Conservation (phyloP, 1,139 yeast species). For the Taphrina betulina region DNA sequence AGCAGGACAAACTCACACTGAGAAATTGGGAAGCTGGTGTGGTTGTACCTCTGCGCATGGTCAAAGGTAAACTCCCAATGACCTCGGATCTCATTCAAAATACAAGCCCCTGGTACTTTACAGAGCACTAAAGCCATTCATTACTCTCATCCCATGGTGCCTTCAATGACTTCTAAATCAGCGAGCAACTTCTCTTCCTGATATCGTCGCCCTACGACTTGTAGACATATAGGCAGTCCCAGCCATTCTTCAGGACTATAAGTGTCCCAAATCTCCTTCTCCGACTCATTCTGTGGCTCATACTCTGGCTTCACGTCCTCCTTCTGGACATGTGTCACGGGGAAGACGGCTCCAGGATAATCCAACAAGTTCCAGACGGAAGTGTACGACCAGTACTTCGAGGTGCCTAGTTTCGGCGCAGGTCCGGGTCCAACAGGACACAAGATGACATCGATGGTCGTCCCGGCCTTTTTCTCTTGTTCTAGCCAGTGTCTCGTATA, state of each 20-base stretch:
- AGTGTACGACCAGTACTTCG: slow-evolving; percentile 59
- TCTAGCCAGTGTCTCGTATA: slow-evolving; percentile 45
- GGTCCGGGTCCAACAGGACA: slow-evolving; percentile 70
- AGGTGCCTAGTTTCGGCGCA: slow-evolving; percentile 65
- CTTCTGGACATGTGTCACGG: slow-evolving; percentile 52
- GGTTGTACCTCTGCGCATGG: slow-evolving; percentile 23
- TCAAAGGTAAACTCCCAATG: not conserved
- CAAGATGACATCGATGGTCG: slow-evolving; percentile 59
- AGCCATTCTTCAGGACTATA: slow-evolving; percentile 59
- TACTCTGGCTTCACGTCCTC: slow-evolving; percentile 39
- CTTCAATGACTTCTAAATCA: slow-evolving; percentile 39
- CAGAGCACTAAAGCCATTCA: too few species aligned
- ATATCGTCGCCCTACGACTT: slow-evolving; percentile 58
- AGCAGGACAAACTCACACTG: slow-evolving; percentile 29
- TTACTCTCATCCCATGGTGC: slow-evolving; percentile 7
- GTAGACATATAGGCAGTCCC: slow-evolving; percentile 67
- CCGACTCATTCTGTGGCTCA: slow-evolving; percentile 45
- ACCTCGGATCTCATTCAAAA: not conserved
- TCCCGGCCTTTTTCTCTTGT: slow-evolving; percentile 19
- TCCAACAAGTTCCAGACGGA: slow-evolving; percentile 57
- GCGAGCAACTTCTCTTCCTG: slow-evolving; percentile 53
- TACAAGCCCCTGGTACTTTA: slow-evolving; percentile 21
- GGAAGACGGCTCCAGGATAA: slow-evolving; percentile 57
- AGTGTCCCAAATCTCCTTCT: slow-evolving; percentile 47
- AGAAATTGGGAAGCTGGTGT: slow-evolving; percentile 40